phyloP scores from a whole-genome alignment of 805 yeast genomes.

The Phaffomyces antillensis region DNA sequence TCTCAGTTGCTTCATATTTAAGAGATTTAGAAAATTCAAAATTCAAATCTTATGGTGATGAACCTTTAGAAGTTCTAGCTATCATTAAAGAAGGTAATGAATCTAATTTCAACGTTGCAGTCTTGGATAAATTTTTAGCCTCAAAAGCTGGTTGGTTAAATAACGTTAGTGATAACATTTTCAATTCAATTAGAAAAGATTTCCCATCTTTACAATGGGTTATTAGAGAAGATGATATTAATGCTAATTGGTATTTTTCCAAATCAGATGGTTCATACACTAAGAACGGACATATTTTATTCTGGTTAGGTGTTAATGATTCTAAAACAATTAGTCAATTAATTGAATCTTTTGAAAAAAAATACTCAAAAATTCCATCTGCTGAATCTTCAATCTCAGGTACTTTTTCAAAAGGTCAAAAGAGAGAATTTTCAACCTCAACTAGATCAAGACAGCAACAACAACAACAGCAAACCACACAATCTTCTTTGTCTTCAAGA shows the following conservation, averaged over 20 bases:
- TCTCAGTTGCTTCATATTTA: constrained; percentile 76
- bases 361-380: constrained; percentile 28
- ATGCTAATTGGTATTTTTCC: constrained; percentile 85
- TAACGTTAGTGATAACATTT: constrained; percentile 92
- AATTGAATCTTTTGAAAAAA: constrained; percentile 46
- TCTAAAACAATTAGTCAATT: constrained; percentile 55
- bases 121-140: constrained; percentile 78
- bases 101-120: constrained; percentile 42
- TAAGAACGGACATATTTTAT: constrained; percentile 80
- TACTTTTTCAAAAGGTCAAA: constrained; percentile 34
- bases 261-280: constrained; percentile 92
- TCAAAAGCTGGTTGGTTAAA: constrained; percentile 94
- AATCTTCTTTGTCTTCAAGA: constrained; percentile 7
- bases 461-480: neutral
- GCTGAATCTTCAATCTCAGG: constrained; percentile 30
- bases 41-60: constrained; percentile 87
- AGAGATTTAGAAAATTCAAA: constrained; percentile 53
- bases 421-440: constrained; percentile 44
- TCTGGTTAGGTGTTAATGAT: constrained; percentile 86
- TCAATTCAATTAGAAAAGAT: constrained; percentile 73
- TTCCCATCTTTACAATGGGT: constrained; percentile 76
- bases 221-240: constrained; percentile 83
- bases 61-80: constrained; percentile 90
- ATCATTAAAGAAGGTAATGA: constrained; percentile 54
- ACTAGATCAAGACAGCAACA: neutral